A percentile compares a stretch with the other conserved stretches of the same genome.
Conservation (phyloP, 371 early-diverging fungal species). For the Neoconidiobolus thromboides region DNA sequence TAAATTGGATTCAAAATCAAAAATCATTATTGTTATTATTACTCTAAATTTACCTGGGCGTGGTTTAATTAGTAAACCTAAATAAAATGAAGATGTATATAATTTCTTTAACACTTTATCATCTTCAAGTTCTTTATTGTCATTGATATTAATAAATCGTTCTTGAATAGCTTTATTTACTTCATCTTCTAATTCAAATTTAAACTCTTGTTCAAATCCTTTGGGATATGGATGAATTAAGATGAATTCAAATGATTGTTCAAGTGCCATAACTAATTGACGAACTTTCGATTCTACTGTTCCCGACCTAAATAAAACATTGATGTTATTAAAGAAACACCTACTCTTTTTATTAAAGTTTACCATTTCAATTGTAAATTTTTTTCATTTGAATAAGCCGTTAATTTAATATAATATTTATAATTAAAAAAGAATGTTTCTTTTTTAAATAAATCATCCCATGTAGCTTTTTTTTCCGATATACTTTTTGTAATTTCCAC, state of each 20-base stretch:
- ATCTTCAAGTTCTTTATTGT: constrained; percentile 14
- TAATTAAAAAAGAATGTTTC: constrained; percentile 83
- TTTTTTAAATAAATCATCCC: constrained; percentile 65
- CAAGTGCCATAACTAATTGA: constrained; percentile 74
- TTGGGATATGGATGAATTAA: constrained; percentile 86
- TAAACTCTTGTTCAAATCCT: constrained; percentile 47
- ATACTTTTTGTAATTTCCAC: constrained; percentile 50
- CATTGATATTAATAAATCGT: constrained; percentile 10
- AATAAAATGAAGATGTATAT: constrained; percentile 71
- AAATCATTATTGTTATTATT: neutral
- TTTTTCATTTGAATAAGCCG: constrained; percentile 48
- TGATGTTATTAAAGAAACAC: neutral
- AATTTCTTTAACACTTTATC: constrained; percentile 14
- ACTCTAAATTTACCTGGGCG: constrained; percentile 19
- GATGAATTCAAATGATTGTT: constrained; percentile 53
- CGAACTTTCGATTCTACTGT: constrained; percentile 89
- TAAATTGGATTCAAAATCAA: neutral
- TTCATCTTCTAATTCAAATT: constrained; percentile 43
- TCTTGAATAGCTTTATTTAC: constrained; percentile 40
- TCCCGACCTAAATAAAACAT: constrained; percentile 39
- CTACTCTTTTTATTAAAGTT: neutral
- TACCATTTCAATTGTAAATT: constrained; percentile 63
- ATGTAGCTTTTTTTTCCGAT: constrained; percentile 36
- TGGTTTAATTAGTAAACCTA: constrained; percentile 52
- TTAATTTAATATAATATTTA: constrained; percentile 82